Percentiles rank a stretch among this genome's conserved stretches.
These are phyloP conservation scores for Naganishia sp. DNA, from an alignment of 1,284 basidiomycete genomes.

Conservation along the genomic window DNA sequence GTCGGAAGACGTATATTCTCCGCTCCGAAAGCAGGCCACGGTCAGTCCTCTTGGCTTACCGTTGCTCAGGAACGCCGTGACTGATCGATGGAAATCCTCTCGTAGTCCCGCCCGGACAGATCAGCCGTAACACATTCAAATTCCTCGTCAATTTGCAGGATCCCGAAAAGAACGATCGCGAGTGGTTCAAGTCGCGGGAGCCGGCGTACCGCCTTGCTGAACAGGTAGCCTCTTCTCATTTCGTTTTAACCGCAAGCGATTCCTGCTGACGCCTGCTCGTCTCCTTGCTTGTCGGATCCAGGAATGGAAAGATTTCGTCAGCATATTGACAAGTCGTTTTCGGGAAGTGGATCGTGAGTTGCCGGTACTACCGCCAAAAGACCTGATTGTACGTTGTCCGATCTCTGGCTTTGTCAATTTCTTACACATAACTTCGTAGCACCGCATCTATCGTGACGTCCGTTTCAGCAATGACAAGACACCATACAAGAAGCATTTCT, in stretches of 20 bases:
- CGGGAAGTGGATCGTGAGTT: slow-evolving; percentile 74
- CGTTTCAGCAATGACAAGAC: slow-evolving; percentile 77
- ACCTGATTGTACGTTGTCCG: slow-evolving; percentile 66
- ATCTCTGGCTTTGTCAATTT: neutral
- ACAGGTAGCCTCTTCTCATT: slow-evolving; percentile 52
- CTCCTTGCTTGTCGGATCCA: slow-evolving; percentile 31
- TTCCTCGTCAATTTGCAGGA: slow-evolving; percentile 72
- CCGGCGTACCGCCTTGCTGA: slow-evolving; percentile 78
- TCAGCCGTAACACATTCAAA: slow-evolving; percentile 79
- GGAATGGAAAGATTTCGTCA: slow-evolving; percentile 83
- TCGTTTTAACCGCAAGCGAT: neutral
- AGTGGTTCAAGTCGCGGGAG: slow-evolving; percentile 69
- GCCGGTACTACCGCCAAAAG: slow-evolving; percentile 79
- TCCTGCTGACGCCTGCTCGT: neutral
- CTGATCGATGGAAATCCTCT: neutral
- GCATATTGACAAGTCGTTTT: slow-evolving; percentile 65
- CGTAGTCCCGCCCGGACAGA: slow-evolving; percentile 76
- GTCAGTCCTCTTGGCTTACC: slow-evolving; percentile 54
- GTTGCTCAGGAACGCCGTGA: slow-evolving; percentile 2
- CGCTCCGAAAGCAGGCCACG: slow-evolving; percentile 76
- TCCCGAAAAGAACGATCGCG: slow-evolving; percentile 77
- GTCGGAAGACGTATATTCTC: slow-evolving; percentile 55
- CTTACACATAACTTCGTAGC: slow-evolving; percentile 35
- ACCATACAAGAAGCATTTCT: slow-evolving; percentile 78
- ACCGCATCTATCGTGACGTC: slow-evolving; percentile 59